phyloP scores from a whole-genome alignment of 1,284 basidiomycete genomes.

The Marasmius fiardii region DNA sequence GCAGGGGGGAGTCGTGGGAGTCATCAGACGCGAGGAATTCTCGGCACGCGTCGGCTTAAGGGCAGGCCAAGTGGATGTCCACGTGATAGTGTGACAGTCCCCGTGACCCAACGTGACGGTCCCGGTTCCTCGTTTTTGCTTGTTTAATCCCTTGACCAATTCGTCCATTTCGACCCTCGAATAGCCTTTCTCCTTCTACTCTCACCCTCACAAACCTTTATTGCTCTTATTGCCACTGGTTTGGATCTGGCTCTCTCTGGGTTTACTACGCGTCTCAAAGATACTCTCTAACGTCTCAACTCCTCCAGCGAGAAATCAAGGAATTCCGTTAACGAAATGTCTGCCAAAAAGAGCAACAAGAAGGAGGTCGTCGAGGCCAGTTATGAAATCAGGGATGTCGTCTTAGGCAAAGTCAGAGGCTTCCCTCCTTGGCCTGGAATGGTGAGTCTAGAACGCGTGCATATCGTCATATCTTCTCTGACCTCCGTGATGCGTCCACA shows the following conservation, averaged over 20 bases:
- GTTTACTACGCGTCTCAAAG: not conserved
- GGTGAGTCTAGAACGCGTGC: constrained; percentile 44
- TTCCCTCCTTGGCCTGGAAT: constrained; percentile 92
- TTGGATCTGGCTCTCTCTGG: not conserved
- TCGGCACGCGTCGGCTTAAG: too few species aligned
- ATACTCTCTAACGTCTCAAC: not conserved
- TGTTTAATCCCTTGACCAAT: not conserved
- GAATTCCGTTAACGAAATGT: not conserved
- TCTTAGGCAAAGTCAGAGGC: constrained; percentile 91
- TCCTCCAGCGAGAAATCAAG: not conserved
- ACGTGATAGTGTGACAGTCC: not conserved
- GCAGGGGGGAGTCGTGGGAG: too few species aligned
- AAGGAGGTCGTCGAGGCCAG: constrained; percentile 16
- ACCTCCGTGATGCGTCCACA: constrained; percentile 28
- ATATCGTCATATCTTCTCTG: constrained; percentile 8
- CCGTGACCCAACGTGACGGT: not conserved
- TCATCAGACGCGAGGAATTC: too few species aligned
- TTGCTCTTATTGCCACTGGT: too few species aligned
- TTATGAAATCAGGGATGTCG: constrained; percentile 65
- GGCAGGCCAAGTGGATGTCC: not conserved
- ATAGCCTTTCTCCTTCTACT: not conserved
- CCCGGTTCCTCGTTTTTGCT: not conserved
- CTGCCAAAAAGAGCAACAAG: constrained; percentile 1
- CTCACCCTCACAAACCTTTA: too few species aligned
- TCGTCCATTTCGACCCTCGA: not conserved